Evolutionary conservation across 2,329 filamentous ascomycete genomes (phyloP), one percentile per base, ranked within the genome.

Genomic region (Pseudocercospora macadamiae): DNA sequence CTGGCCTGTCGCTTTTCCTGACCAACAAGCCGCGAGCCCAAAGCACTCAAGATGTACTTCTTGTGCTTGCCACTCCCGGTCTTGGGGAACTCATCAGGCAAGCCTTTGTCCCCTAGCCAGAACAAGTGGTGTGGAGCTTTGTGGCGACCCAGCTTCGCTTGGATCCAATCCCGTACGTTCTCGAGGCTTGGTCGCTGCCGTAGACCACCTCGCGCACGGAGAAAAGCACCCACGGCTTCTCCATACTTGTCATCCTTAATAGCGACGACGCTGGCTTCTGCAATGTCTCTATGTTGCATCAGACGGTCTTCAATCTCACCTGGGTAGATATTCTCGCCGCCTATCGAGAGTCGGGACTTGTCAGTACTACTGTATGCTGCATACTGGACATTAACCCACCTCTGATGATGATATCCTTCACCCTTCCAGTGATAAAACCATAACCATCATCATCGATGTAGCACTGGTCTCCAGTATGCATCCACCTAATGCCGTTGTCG

Each of bases 281-380:
- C 32, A 34, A 34, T 8, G 3, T 34, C 7, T n/a, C 2, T n/a
- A 34, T 34, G 67, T 42, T 68, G 58, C 32, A 68, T 59, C 2
- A 70, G 55, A 12, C 66, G 57, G 37, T 69, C 68, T 55, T 71
- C 68, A 25, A 71, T 70, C 54, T 71, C 69, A 54, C 70, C 63
- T 0, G 70, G 70, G 14, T 67, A 89, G 52, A 83, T 82, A 73
- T 90, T 90, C 74, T 90, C 88, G 37, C 88, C 88, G 32, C 32
- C 32, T 34, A 34, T n/a, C n/a, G n/a, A n/a, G n/a, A n/a, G n/a
- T 34, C 2, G 10, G 32, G 32, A 34, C 32, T n/a, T 34, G 3
- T 34, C 32, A 34, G 32, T 8, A 34, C n/a, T 9, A 34, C 32
- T 34, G 3, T 3, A 9, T 2, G 7, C 10, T n/a, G 3, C 7